Evolutionary conservation across 257 asterid species (phyloP).

Genomic region (Plantago major): DNA sequence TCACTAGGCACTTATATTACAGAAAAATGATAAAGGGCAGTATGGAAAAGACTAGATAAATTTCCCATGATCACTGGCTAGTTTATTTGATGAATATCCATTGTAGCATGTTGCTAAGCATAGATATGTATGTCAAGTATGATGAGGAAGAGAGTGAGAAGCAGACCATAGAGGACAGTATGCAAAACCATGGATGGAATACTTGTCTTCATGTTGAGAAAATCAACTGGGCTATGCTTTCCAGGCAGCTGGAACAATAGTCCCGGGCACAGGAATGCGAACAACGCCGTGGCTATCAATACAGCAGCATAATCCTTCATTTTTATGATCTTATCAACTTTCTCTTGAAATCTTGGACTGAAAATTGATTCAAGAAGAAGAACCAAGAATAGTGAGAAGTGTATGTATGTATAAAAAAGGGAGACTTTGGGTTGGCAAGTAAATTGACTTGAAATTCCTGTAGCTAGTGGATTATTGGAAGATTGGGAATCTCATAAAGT

Average conservation of each 20-base stretch:
- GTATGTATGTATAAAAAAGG: slow-evolving; percentile 15
- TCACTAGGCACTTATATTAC: not conserved
- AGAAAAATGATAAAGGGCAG: not conserved
- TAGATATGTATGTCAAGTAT: slow-evolving; percentile 63
- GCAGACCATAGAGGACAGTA: slow-evolving; percentile 66
- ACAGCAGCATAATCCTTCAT: slow-evolving; percentile 77
- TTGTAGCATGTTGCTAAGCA: slow-evolving; percentile 29
- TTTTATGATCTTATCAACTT: not conserved
- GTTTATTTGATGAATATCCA: not conserved
- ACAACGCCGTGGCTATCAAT: slow-evolving; percentile 64
- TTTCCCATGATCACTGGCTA: not conserved
- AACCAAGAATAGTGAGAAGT: slow-evolving; percentile 3
- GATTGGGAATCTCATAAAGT: slow-evolving; percentile 23
- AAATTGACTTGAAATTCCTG: slow-evolving; percentile 16
- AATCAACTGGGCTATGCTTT: slow-evolving; percentile 60
- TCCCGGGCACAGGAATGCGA: slow-evolving; percentile 68
- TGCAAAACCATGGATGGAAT: slow-evolving; percentile 50
- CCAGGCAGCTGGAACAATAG: slow-evolving; percentile 76
- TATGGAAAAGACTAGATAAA: not conserved
- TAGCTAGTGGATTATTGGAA: slow-evolving; percentile 12
- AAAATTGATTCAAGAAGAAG: slow-evolving; percentile 4
- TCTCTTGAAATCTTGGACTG: not conserved
- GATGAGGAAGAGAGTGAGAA: slow-evolving; percentile 67
- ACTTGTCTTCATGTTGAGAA: slow-evolving; percentile 83
- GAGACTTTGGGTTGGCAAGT: slow-evolving; percentile 13